Evolutionary conservation across 2,329 filamentous ascomycete species (phyloP), one percentile per base, ranked within the genome.

Genomic region (Graphilbum ipis-grandicollis): DNA sequence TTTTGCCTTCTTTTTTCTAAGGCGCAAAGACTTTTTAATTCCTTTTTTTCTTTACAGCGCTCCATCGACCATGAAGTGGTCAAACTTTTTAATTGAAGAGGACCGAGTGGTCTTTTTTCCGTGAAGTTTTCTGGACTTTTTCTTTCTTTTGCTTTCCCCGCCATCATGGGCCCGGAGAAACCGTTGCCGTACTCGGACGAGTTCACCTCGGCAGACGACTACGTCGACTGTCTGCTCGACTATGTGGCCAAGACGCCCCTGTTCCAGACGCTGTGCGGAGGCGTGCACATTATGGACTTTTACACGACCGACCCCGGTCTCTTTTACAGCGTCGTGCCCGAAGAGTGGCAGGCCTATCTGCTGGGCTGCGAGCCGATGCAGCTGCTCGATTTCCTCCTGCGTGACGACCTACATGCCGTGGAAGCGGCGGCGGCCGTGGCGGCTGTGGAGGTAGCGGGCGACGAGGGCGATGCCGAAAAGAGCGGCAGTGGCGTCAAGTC

Each of bases 201-300:
- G 48, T 94, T 88, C 62, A 52, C 62, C 28, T 72, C 71, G 32
- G 59, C 74, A 6, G 81, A 93, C 34, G 68, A 75, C 37, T 98
- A 93, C 54, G 69, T 93, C 34, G 65, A 81, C 19, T 75, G 75
- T 15, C 69, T 96, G 12, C 65, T 96, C 19, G 53, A 72, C 17
- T 93, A 96, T 49, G 71, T 76, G 2, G 75, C 75, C 6, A 75
- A 73, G 2, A 81, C 79, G 33, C 70, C 77, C 37, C 64, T 84
- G 2, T 85, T 94, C 47, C 79, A 83, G 45, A 83, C 82, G 19
- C 66, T 98, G n/a, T 93, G 85, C 52, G 90, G 90, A 37, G 86
- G 88, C n/a, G 82, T 96, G 1, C 90, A 98, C 52, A 86, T 98
- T 43, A 67, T 96, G 39, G 90, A 98, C 54, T 96, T 98, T 57